These are phyloP conservation scores for Pseudocercospora fuligena DNA, from an alignment of 2,329 filamentous ascomycete species.

Conservation along the genomic window DNA sequence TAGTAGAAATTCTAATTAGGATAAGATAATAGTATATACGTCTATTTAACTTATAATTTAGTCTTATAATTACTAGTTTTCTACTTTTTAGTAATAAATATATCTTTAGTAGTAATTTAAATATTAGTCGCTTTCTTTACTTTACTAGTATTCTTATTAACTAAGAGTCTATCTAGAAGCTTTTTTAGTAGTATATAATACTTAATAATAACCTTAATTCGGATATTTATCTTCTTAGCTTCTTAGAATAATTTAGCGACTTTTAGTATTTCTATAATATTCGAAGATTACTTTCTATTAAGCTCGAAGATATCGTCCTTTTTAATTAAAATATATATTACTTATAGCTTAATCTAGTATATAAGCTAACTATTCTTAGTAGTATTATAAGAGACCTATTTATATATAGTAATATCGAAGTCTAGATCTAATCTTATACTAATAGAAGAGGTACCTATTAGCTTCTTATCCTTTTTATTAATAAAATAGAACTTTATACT, in stretches of 20 bases:
- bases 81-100: neutral
- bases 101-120: neutral
- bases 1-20: neutral
- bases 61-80: neutral
- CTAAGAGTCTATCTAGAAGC: neutral
- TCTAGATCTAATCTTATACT: neutral
- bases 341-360: too few species aligned
- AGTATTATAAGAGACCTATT: neutral
- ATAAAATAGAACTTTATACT: too few species aligned
- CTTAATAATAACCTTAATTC: neutral
- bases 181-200: neutral
- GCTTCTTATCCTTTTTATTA: neutral
- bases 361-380: too few species aligned
- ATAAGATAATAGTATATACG: neutral
- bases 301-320: too few species aligned
- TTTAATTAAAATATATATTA: too few species aligned
- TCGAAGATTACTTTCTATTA: too few species aligned
- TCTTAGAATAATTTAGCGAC: neutral
- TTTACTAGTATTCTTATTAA: neutral
- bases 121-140: neutral
- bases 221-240: neutral
- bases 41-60: neutral
- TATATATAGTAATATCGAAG: neutral
- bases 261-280: too few species aligned
- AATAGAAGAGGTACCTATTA: neutral